Evolutionary conservation across 495 filamentous ascomycete genomes (phyloP).

Genomic region (Oidiodendron maius): DNA sequence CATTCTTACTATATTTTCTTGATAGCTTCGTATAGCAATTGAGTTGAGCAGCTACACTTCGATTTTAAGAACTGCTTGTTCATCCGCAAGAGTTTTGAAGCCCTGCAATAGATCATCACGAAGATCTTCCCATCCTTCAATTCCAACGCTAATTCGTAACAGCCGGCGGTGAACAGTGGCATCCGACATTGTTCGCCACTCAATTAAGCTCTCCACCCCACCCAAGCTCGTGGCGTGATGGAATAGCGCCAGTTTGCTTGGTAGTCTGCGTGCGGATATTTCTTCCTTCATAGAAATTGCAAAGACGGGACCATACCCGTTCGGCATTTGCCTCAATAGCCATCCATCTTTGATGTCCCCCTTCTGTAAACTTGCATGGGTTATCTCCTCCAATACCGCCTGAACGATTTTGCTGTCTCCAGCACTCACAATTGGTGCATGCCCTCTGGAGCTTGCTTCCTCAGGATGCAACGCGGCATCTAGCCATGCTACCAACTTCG

Average conservation of each 20-base stretch:
- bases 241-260: constrained; percentile 74
- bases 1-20: too few species aligned
- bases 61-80: too few species aligned
- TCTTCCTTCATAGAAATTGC: constrained; percentile 57
- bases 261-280: constrained; percentile 58
- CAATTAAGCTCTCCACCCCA: constrained; percentile 89
- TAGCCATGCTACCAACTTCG: constrained; percentile 66
- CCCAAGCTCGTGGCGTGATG: constrained; percentile 93
- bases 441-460: constrained; percentile 19
- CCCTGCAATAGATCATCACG: constrained; percentile 66
- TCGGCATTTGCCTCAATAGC: constrained; percentile 86
- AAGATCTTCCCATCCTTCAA: constrained; percentile 86
- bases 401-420: constrained; percentile 33
- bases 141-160: constrained; percentile 76
- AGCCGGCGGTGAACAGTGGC: constrained; percentile 61
- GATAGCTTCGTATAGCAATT: too few species aligned
- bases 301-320: constrained; percentile 87
- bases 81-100: constrained; percentile 49
- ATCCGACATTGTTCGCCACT: constrained; percentile 87
- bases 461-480: constrained; percentile 35
- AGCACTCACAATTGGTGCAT: not conserved
- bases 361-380: constrained; percentile 72
- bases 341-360: constrained; percentile 54
- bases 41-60: too few species aligned
- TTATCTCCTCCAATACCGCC: constrained; percentile 51